phyloP scores from a whole-genome alignment of 257 asterid genomes.

The Salvia rosmarinus region DNA sequence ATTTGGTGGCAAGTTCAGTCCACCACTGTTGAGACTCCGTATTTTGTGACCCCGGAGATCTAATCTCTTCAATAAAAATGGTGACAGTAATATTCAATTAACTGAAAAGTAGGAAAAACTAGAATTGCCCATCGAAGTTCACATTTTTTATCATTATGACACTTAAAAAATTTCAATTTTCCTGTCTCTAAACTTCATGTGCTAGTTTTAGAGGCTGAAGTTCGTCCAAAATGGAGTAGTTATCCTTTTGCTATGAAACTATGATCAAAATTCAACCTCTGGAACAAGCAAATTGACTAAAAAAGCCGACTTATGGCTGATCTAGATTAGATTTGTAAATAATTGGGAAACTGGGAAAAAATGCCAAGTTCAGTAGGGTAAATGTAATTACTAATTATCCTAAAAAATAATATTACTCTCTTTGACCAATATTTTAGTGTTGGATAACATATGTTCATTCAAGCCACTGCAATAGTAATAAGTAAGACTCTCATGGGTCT shows the following conservation, averaged over 20 bases:
- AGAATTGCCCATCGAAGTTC: background rate
- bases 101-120: slow-evolving; percentile 10
- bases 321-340: too few species aligned
- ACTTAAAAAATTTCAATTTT: background rate
- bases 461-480: slow-evolving; percentile 20
- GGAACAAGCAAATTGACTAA: too few species aligned
- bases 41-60: slow-evolving; percentile 97
- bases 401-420: background rate
- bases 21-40: slow-evolving; percentile 71
- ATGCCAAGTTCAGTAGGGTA: background rate
- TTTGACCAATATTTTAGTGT: slow-evolving; percentile 8
- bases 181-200: background rate
- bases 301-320: too few species aligned
- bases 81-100: slow-evolving; percentile 24
- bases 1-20: slow-evolving; percentile 77
- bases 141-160: background rate
- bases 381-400: background rate
- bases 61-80: slow-evolving; percentile 66
- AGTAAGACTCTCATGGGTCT: slow-evolving; percentile 2
- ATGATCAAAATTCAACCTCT: background rate
- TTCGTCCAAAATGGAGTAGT: background rate
- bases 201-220: slow-evolving; percentile 3
- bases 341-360: background rate
- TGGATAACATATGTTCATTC: slow-evolving; percentile 8
- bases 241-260: background rate